Evolutionary conservation across 2,329 filamentous ascomycete genomes (phyloP), one percentile per base, ranked within the genome.

Genomic region (Penicillium oxalicum): DNA sequence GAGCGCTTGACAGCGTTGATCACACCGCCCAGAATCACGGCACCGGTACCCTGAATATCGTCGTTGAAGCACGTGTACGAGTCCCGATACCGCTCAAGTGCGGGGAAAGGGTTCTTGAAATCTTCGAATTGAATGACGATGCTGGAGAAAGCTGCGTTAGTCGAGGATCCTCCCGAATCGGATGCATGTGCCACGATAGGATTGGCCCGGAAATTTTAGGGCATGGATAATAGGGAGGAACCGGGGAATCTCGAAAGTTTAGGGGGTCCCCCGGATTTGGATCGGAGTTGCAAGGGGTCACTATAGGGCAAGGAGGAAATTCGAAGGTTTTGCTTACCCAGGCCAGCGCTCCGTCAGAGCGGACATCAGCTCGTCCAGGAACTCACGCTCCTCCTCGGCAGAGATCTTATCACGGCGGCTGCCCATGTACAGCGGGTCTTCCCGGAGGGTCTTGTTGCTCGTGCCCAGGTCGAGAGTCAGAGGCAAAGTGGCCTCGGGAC

Each of bases 1-100:
- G 90, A 94, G 52, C 88, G 82, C 73, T 91, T 91, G 51, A 95
- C 89, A 27, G 78, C 79, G 57, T 79, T 81, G 72, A 87, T 82
- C 69, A 87, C 78, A 60, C 91, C 91, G 55, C 81, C 91, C 47
- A 96, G 80, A 53, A 97, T 90, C 63, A 98, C 93, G 55, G 91
- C 90, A 61, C 93, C 93, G 60, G 93, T 97, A 58, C 91, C 91
- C 76, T 97, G 91, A 66, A 98, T 93, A 67, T 98, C 91, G 66
- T 97, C 93, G 71, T 97, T 97, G 82, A 98, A 98, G 79, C 88
- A 94, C 70, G 88, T 91, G 77, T 95, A 91, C 56, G 78, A 81
- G 67, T 91, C 78, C 60, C 88, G 86, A 74, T 97, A 97, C 52
- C 89, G 83, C 67, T 93, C 87, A 36, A 97, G 81, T 63, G 94